These are phyloP conservation scores for Podospora tetraspora DNA, from an alignment of 495 filamentous ascomycete species.

Conservation along the genomic window DNA sequence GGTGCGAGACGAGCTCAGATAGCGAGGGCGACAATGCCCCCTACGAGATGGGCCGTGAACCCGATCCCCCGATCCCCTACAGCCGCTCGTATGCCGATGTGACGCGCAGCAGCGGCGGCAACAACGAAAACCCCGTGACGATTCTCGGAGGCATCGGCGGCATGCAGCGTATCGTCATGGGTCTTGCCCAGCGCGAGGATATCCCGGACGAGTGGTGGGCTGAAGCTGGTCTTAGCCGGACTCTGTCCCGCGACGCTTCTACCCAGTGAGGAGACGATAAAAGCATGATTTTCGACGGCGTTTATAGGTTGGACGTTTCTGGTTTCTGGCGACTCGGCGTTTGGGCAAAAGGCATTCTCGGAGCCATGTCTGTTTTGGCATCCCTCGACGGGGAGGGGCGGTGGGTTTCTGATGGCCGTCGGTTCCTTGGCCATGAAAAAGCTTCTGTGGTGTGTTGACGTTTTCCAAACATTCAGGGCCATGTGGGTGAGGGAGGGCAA, in stretches of 20 bases:
- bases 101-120: conserved; percentile 16
- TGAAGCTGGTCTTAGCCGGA: conserved; percentile 61
- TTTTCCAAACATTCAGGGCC: not conserved
- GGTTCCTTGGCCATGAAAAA: not conserved
- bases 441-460: not conserved
- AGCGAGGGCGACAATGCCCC: conserved; percentile 36
- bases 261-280: conserved; percentile 19
- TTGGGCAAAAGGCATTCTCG: conserved; percentile 1
- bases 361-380: not conserved
- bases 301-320: not conserved
- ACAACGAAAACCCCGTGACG: conserved; percentile 28
- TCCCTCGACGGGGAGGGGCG: not conserved
- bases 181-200: conserved; percentile 60
- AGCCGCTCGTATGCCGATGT: conserved; percentile 36
- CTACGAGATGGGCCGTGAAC: conserved; percentile 24
- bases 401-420: not conserved
- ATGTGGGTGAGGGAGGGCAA: not conserved
- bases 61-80: conserved; percentile 4
- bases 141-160: conserved; percentile 47
- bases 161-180: conserved; percentile 63
- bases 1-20: conserved; percentile 28
- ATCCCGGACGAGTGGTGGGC: conserved; percentile 77
- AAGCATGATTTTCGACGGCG: not conserved
- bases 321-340: not conserved
- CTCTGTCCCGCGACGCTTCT: conserved; percentile 41